These are phyloP conservation scores for Dichomitus squalens DNA, from an alignment of 1,284 basidiomycete genomes.

Conservation along the genomic window DNA sequence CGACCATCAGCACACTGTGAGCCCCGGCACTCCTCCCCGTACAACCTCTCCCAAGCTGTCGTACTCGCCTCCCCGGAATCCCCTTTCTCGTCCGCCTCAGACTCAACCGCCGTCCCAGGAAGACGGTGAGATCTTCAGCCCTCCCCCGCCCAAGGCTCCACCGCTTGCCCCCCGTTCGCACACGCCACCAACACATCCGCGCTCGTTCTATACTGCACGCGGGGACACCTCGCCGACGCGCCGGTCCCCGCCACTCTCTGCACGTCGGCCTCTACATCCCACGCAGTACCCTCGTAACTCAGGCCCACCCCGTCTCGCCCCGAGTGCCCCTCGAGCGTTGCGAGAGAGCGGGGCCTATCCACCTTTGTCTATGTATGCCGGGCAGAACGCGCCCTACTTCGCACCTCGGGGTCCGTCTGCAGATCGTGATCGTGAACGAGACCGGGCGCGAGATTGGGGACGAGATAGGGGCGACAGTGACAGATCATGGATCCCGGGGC, in stretches of 20 bases:
- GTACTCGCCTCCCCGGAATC: background rate
- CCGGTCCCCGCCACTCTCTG: constrained; percentile 25
- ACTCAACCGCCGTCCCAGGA: constrained; percentile 40
- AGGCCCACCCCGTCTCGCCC: constrained; percentile 41
- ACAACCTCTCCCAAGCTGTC: constrained; percentile 6
- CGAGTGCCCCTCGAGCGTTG: constrained; percentile 57
- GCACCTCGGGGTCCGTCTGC: constrained; percentile 47
- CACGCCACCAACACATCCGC: constrained; percentile 50
- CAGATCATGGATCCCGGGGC: constrained; percentile 19
- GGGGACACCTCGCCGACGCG: constrained; percentile 26
- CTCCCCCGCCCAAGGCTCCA: constrained; percentile 35
- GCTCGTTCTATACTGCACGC: constrained; percentile 38
- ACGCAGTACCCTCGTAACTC: constrained; percentile 25
- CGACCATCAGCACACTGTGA: constrained; percentile 11
- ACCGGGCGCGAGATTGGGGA: constrained; percentile 17
- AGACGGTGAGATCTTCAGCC: constrained; percentile 55
- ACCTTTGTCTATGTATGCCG: constrained; percentile 20
- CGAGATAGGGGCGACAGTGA: constrained; percentile 20
- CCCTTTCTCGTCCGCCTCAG: background rate
- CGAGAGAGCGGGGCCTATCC: constrained; percentile 34
- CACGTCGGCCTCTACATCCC: constrained; percentile 30
- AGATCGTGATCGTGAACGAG: constrained; percentile 34
- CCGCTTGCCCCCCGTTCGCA: constrained; percentile 39
- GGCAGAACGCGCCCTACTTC: constrained; percentile 18
- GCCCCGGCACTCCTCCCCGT: constrained; percentile 11